These are phyloP conservation scores for Carallia pectinifolia DNA, from an alignment of 345 rosid species.

Conservation along the genomic window DNA sequence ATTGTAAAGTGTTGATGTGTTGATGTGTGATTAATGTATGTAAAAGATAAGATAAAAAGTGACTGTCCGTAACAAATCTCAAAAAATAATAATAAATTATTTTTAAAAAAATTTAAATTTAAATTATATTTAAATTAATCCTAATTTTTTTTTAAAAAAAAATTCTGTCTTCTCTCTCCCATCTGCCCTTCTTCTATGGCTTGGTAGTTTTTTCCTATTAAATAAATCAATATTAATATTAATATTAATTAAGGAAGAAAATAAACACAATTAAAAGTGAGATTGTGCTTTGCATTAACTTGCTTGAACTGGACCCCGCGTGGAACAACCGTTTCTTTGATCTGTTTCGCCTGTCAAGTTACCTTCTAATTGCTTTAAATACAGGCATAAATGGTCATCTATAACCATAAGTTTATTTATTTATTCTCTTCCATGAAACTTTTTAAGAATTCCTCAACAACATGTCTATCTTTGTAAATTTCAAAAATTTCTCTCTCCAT, in stretches of 20 bases:
- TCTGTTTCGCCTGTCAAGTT: not conserved
- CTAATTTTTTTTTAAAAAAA: no score
- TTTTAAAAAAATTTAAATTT: no score
- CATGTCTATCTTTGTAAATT: not conserved
- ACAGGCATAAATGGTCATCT: not conserved
- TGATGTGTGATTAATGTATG: no score
- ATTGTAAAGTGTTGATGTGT: no score
- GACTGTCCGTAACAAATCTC: no score
- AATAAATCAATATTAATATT: no score
- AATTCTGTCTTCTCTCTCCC: no score
- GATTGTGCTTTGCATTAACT: constrained; percentile 8
- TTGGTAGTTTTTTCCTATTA: no score
- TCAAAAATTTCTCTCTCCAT: not conserved
- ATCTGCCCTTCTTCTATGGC: no score
- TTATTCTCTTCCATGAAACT: constrained; percentile 7
- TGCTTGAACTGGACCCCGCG: not conserved
- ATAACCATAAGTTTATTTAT: not conserved
- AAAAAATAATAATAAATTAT: no score
- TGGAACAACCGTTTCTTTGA: not conserved
- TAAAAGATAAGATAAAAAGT: no score
- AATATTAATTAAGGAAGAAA: not conserved
- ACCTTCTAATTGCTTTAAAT: not conserved
- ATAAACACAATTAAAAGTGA: not conserved
- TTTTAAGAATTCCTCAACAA: not conserved
- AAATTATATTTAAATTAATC: no score